A percentile compares a stretch with the other conserved stretches of the same genome.
These are phyloP conservation scores for Linderniella brevidens DNA, from an alignment of 257 asterid species.

Conservation along the genomic window DNA sequence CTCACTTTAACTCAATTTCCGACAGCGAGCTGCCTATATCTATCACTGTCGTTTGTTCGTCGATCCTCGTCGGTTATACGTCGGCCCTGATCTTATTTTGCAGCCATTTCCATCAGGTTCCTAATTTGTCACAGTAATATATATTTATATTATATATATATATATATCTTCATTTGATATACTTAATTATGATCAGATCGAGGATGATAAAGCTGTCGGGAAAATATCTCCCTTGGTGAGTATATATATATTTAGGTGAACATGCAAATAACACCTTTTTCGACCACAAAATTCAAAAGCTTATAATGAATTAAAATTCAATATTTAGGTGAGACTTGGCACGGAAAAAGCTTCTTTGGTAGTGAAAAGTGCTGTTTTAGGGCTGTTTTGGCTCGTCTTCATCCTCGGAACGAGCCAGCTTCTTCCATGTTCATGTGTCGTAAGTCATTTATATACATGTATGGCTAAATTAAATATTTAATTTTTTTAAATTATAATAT, in stretches of 20 bases:
- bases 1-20: conserved; percentile 5
- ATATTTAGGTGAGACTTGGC: conserved; percentile 41
- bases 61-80: conserved; percentile 77
- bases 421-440: conserved; percentile 40
- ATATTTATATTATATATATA: background rate
- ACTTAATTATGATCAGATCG: conserved; percentile 16
- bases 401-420: conserved; percentile 22
- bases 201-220: conserved; percentile 46
- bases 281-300: too few species aligned
- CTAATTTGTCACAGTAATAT: background rate
- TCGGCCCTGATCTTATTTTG: conserved; percentile 81
- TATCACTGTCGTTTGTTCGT: conserved; percentile 43
- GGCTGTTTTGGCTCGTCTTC: conserved; percentile 25
- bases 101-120: conserved; percentile 93
- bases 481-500: too few species aligned
- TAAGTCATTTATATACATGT: conserved; percentile 10
- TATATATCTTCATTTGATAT: background rate
- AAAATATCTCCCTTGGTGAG: conserved; percentile 59
- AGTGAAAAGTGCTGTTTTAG: conserved; percentile 25
- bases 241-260: background rate
- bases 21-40: conserved; percentile 44
- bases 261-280: too few species aligned
- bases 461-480: background rate
- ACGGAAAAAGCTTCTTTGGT: conserved; percentile 23
- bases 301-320: background rate